These are phyloP conservation scores for Citrus maxima DNA, from an alignment of 345 rosid genomes.

Conservation along the genomic window DNA sequence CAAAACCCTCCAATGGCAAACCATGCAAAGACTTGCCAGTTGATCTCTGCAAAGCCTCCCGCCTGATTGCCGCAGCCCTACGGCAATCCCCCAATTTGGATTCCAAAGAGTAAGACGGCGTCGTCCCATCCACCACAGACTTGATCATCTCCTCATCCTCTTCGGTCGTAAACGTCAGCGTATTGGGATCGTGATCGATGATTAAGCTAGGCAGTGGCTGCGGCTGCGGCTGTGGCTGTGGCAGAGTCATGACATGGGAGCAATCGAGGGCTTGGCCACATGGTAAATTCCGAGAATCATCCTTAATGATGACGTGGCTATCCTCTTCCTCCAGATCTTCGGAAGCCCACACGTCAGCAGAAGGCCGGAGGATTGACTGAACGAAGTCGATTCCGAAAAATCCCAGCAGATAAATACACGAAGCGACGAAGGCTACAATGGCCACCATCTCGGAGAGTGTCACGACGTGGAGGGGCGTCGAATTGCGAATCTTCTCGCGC, in stretches of 20 bases:
- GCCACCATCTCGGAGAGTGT: constrained; percentile 55
- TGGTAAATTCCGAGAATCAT: constrained; percentile 34
- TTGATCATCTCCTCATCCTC: constrained; percentile 55
- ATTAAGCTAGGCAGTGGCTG: constrained; percentile 5
- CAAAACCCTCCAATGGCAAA: constrained; percentile 61
- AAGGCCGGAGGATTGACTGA: constrained; percentile 52
- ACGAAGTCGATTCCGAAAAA: constrained; percentile 71
- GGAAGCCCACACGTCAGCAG: constrained; percentile 45
- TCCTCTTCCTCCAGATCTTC: constrained; percentile 42
- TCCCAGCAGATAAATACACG: constrained; percentile 55
- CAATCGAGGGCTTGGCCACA: constrained; percentile 54
- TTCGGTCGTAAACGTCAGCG: constrained; percentile 11
- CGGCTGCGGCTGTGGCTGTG: neutral
- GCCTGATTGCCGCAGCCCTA: constrained; percentile 54
- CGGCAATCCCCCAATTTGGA: constrained; percentile 60
- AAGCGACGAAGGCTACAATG: constrained; percentile 47
- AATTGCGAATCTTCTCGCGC: constrained; percentile 72
- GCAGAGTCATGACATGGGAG: neutral
- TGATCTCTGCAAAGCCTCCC: constrained; percentile 54
- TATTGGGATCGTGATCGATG: constrained; percentile 11
- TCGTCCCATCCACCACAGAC: constrained; percentile 44
- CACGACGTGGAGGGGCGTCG: constrained; percentile 58
- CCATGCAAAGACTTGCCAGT: constrained; percentile 55
- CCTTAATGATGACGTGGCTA: constrained; percentile 26
- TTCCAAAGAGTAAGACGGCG: constrained; percentile 61